Evolutionary conservation across 2,329 filamentous ascomycete species (phyloP).

Genomic region (Trichophyton benhamiae): DNA sequence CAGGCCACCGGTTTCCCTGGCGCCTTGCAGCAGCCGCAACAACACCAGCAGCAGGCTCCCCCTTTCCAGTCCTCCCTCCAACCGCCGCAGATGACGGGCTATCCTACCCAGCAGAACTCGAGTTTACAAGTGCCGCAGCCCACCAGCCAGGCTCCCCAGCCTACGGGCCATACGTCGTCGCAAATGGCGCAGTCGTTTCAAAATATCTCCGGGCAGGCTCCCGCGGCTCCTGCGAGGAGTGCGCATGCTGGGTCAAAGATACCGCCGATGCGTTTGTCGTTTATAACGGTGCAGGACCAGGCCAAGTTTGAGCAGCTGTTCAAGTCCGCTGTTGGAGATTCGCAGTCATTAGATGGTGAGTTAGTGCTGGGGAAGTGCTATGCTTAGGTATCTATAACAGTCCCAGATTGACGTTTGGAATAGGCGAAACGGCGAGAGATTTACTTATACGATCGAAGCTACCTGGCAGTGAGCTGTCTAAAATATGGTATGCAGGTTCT

Average conservation of each 20-base stretch:
- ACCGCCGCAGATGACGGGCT: constrained; percentile 40
- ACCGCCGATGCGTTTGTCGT: constrained; percentile 84
- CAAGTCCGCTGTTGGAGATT: constrained; percentile 81
- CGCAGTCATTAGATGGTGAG: constrained; percentile 65
- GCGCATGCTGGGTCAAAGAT: constrained; percentile 61
- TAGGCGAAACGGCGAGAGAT: constrained; percentile 74
- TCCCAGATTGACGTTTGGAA: background rate
- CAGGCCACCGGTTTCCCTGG: constrained; percentile 40
- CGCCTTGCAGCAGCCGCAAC: constrained; percentile 12
- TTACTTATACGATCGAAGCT: constrained; percentile 78
- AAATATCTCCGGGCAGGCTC: constrained; percentile 35
- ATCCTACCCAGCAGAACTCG: constrained; percentile 41
- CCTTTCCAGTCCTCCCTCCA: constrained; percentile 3
- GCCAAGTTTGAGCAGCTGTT: constrained; percentile 96
- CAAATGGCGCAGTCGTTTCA: constrained; percentile 55
- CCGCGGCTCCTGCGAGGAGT: constrained; percentile 50
- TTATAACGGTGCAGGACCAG: constrained; percentile 90
- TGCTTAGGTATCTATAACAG: background rate
- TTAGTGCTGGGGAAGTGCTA: background rate
- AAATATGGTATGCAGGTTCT: constrained; percentile 60
- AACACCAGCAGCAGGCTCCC: constrained; percentile 30
- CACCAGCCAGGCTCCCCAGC: background rate
- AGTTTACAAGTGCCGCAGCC: background rate
- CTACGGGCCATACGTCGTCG: constrained; percentile 43
- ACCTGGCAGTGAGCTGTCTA: constrained; percentile 72